Percentiles rank a stretch among this genome's conserved stretches.
phyloP scores from a whole-genome alignment of 2,329 filamentous ascomycete species.

The Diatrype stigma region DNA sequence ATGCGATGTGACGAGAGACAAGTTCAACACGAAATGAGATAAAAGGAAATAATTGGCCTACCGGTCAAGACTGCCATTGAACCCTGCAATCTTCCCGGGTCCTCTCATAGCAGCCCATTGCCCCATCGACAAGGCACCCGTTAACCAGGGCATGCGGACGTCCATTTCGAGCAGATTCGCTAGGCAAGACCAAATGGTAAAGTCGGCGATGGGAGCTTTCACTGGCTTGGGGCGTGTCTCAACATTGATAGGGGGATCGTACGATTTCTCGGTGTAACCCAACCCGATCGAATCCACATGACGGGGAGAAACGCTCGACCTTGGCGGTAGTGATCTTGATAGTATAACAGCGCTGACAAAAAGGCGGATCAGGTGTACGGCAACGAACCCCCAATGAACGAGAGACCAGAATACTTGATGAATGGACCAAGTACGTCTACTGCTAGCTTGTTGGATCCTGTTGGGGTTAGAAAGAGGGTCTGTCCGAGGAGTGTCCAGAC shows the following conservation, averaged over 20 bases:
- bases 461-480: constrained; percentile 2
- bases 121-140: constrained; percentile 67
- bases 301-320: constrained; percentile 27
- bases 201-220: constrained; percentile 67
- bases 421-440: constrained; percentile 32
- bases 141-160: constrained; percentile 86
- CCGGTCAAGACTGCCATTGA: constrained; percentile 83
- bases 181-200: constrained; percentile 71
- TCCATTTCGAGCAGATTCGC: constrained; percentile 70
- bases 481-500: constrained; percentile 3
- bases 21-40: constrained; percentile 23
- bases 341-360: constrained; percentile 60
- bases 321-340: constrained; percentile 62
- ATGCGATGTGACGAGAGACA: constrained; percentile 40
- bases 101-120: constrained; percentile 71
- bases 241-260: constrained; percentile 9
- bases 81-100: constrained; percentile 69
- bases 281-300: constrained; percentile 22
- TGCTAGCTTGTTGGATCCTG: constrained; percentile 4
- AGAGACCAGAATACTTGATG: constrained; percentile 51
- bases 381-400: constrained; percentile 50
- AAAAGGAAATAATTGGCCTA: constrained; percentile 51
- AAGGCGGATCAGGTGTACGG: constrained; percentile 62
- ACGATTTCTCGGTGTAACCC: constrained; percentile 17
- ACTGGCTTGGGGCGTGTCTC: constrained; percentile 16